A percentile compares a stretch with the other conserved stretches of the same genome.
Evolutionary conservation across 805 yeast species (phyloP).

Genomic region (Isabelozyma heimii): DNA sequence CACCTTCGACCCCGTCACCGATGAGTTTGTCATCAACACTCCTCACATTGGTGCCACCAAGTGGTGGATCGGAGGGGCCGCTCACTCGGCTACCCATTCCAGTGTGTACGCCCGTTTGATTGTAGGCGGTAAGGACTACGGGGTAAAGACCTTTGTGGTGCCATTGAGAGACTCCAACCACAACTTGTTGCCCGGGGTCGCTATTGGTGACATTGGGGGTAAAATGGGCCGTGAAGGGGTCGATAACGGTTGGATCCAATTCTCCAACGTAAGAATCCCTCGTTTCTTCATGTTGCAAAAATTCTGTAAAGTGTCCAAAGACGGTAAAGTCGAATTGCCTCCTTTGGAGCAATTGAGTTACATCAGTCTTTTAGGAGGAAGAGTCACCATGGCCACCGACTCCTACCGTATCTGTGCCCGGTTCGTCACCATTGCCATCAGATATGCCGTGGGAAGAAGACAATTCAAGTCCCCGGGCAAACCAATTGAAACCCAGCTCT

Average conservation of each 20-base stretch:
- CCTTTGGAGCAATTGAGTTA: conserved; percentile 88
- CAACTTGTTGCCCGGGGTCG: conserved; percentile 72
- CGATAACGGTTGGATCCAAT: conserved; percentile 97
- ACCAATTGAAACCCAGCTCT: conserved; percentile 59
- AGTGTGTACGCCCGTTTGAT: conserved; percentile 82
- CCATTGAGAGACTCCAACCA: conserved; percentile 79
- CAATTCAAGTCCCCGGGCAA: conserved; percentile 63
- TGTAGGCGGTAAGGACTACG: conserved; percentile 81
- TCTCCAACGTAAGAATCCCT: conserved; percentile 79
- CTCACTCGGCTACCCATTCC: conserved; percentile 87
- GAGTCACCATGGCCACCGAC: conserved; percentile 87
- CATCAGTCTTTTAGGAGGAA: conserved; percentile 82
- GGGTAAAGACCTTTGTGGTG: conserved; percentile 89
- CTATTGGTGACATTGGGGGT: conserved; percentile 89
- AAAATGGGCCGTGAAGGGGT: conserved; percentile 97
- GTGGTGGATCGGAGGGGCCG: conserved; percentile 99
- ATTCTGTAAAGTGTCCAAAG: conserved; percentile 66
- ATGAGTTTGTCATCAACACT: conserved; percentile 74
- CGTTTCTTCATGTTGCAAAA: conserved; percentile 78
- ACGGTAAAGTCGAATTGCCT: conserved; percentile 71
- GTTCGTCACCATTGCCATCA: conserved; percentile 76
- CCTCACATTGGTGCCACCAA: conserved; percentile 92
- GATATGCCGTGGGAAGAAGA: conserved; percentile 87
- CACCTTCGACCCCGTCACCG: conserved; percentile 60
- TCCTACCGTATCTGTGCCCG: conserved; percentile 79